Percentiles rank a stretch among this genome's conserved stretches.
phyloP scores from a whole-genome alignment of 2,329 filamentous ascomycete genomes.

The Ceratocystis cubensis region DNA sequence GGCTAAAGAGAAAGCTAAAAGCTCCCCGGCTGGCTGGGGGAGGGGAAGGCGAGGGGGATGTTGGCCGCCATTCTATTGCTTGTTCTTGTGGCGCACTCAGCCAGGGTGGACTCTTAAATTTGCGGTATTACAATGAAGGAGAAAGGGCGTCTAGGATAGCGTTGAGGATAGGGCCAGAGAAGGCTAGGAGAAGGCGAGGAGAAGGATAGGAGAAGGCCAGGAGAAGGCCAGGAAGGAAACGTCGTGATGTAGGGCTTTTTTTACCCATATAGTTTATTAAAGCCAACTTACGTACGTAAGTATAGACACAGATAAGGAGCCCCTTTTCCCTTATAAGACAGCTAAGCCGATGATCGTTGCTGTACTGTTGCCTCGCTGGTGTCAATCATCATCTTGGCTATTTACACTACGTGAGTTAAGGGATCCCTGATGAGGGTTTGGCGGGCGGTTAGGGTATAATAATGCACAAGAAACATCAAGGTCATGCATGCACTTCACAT shows the following conservation, averaged over 20 bases:
- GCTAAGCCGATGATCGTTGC: not conserved
- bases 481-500: not conserved
- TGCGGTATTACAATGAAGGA: not conserved
- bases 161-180: not conserved
- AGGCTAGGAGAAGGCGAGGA: not conserved
- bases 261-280: not conserved
- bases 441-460: not conserved
- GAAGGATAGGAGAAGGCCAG: not conserved
- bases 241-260: not conserved
- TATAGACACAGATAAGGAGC: not conserved
- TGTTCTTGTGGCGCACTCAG: not conserved
- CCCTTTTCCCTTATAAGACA: not conserved
- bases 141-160: not conserved
- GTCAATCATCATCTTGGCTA: constrained; percentile 4
- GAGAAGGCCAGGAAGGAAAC: too few species aligned
- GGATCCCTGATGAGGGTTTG: not conserved
- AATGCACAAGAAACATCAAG: not conserved
- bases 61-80: not conserved
- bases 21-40: not conserved
- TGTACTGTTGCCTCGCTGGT: not conserved
- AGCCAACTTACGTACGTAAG: too few species aligned
- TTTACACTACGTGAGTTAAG: not conserved
- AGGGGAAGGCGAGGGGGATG: not conserved
- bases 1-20: not conserved
- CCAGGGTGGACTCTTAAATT: not conserved